Conservation (phyloP, 1,139 yeast genomes). For the Zygotorulaspora mrakii region DNA sequence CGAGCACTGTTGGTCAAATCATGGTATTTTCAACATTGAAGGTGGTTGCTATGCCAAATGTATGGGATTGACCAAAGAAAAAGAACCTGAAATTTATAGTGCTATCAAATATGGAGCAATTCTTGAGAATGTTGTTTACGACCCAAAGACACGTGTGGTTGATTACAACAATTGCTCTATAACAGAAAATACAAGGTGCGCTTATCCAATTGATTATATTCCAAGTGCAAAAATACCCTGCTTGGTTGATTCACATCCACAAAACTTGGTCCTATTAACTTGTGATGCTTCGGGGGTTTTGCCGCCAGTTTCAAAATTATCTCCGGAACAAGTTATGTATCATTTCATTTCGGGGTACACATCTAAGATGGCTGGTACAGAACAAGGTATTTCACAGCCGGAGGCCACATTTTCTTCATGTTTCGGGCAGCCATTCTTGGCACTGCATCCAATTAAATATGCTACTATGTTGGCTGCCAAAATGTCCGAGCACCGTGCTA, state of each 20-base stretch:
- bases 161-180: conserved; percentile 79
- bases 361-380: conserved; percentile 99
- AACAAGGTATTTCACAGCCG: conserved; percentile 98
- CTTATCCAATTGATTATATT: conserved; percentile 95
- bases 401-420: conserved; percentile 98
- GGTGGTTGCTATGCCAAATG: conserved; percentile 99
- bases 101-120: conserved; percentile 94
- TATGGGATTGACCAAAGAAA: conserved; percentile 82
- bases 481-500: conserved; percentile 82
- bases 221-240: conserved; percentile 97
- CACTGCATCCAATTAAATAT: conserved; percentile 95
- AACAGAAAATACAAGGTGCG: conserved; percentile 97
- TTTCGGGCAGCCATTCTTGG: conserved; percentile 98
- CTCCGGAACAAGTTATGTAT: conserved; percentile 97
- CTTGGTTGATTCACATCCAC: conserved; percentile 83
- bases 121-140: conserved; percentile 88
- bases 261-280: conserved; percentile 86
- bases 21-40: conserved; percentile 98
- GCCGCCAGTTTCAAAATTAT: conserved; percentile 93
- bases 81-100: conserved; percentile 96
- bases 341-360: conserved; percentile 98
- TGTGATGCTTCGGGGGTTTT: conserved; percentile 98
- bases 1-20: conserved; percentile 99
- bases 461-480: conserved; percentile 96
- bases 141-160: conserved; percentile 72